Base-by-base conservation (phyloP, 106 monocot species). In the Acorus gramineus region DNA sequence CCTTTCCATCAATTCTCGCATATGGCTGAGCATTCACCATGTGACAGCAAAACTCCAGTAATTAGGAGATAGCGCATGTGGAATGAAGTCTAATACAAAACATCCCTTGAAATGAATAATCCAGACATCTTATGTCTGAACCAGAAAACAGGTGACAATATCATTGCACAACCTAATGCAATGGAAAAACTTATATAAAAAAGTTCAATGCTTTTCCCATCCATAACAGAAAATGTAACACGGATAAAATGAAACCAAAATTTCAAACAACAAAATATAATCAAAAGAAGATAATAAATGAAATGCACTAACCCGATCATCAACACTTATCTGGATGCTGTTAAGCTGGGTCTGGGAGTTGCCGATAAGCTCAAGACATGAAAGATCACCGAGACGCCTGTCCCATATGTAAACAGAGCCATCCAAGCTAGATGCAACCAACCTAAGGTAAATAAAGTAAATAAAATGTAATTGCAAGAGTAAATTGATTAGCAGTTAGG, bases 321-420 rank as follows among this genome's bases (percentile, higher is more conserved):
- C 95, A 9, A 59, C 45, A 64, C 85, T 85, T 57, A 90, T 56
- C 60, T 87, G 74, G 48, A 96, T 77, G 62, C 82, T 80, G 62
- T 85, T 96, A 58, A 96, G 66, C 46, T 82, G 84, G 60, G 67
- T 77, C 42, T 76, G 69, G 55, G 80, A 74, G 62, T 54, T 75
- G 61, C 66, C 60, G 50, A 12, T 67, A 56, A 90, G 79, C 66
- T 85, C 82, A 46, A 85, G 54, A 68, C 64, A 87, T 54, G 87
- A 80, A 78, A 61, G 50, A 49, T 68, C 71, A 66, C 87, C 78
- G 28, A 51, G 42, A 8, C 95, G 77, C 51, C 86, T 76, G 65
- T 95, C 95, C 95, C 95, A 95, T 52, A 87, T 68, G 69, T 80
- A 78, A 57, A 95, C 49, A 67, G 54, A 68, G 56, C 95, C 90